Evolutionary conservation across 495 filamentous ascomycete species (phyloP).

Genomic region (Opeltia flavorubescens): DNA sequence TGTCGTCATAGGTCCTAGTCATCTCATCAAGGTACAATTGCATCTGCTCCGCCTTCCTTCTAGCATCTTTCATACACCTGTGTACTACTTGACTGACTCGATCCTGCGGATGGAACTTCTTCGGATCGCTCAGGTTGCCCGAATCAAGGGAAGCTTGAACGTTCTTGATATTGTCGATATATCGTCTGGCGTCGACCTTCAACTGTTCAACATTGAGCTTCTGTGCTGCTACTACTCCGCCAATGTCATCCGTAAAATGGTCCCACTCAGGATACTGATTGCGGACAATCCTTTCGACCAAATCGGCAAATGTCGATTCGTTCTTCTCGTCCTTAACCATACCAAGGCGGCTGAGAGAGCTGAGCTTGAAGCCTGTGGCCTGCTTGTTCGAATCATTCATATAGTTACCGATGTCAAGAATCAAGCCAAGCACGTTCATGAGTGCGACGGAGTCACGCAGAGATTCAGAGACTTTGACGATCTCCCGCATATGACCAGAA

Average conservation of each 20-base stretch:
- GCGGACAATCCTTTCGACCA: conserved; percentile 94
- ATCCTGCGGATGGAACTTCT: conserved; percentile 96
- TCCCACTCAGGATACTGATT: conserved; percentile 96
- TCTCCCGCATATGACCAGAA: conserved; percentile 61
- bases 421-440: conserved; percentile 91
- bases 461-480: conserved; percentile 77
- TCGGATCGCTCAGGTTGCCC: conserved; percentile 88
- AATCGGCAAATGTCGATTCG: conserved; percentile 85
- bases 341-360: conserved; percentile 80
- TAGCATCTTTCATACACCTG: conserved; percentile 88
- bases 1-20: conserved; percentile 80
- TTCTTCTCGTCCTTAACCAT: conserved; percentile 99
- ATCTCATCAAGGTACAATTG: conserved; percentile 88
- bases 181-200: conserved; percentile 75
- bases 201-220: conserved; percentile 94
- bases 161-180: conserved; percentile 89
- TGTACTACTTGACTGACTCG: conserved; percentile 85
- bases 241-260: conserved; percentile 71
- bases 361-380: conserved; percentile 92
- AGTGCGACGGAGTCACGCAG: conserved; percentile 78
- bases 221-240: conserved; percentile 65
- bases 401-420: conserved; percentile 96
- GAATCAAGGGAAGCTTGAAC: conserved; percentile 83
- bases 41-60: conserved; percentile 93
- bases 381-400: conserved; percentile 99